Base-by-base conservation (phyloP, 257 asterid genomes). In the Solanum virginianum region DNA sequence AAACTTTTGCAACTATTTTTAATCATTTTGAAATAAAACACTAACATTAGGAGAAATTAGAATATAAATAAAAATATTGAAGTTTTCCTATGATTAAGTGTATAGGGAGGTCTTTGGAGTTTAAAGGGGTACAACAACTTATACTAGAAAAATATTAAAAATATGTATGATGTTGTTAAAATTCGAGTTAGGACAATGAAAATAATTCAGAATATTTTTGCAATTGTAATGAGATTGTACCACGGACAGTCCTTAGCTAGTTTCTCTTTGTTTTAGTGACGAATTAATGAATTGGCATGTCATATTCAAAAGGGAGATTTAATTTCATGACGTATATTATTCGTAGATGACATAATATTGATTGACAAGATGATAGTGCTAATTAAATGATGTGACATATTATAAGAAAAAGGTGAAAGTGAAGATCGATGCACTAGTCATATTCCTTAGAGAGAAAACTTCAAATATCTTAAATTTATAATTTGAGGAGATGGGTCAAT, bases 321-420 rank as follows among this genome's bases (percentile, higher is more conserved):
- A 36, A 36, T 36, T 36, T 22, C 9, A 0, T 10, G 16, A 11
- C 4, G 16, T 62, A 24, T 62, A 36, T 11, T 22, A 62, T 62
- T 62, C 0, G 0, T 1, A n/a, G 3, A 22, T 22, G 0, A 22
- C 0, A 10, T 22, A 22, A 4, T 62, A 22, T 62, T 22, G 4
- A 22, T 10, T 22, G 0, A 22, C 0, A 36, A 60, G 8, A 60
- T 11, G 0, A 8, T 5, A 22, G 0, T 22, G 68, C 13, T n/a
- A 60, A 5, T 60, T 10, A n/a, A n/a, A 32, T 22, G 4, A 10
- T 0, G 8, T 60, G 68, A 10, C 4, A 4, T 1, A 60, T 14
- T 1, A 60, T 14, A 7, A 22, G 68, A 0, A 29, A 60, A 5
- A 22, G 4, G 24, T 60, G 68, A 60, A 22, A 22, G 32, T 47